A percentile compares a stretch with the other conserved stretches of the same genome.
These are phyloP conservation scores for Hebeloma cylindrosporum DNA, from an alignment of 768 basidiomycete species.

Conservation along the genomic window DNA sequence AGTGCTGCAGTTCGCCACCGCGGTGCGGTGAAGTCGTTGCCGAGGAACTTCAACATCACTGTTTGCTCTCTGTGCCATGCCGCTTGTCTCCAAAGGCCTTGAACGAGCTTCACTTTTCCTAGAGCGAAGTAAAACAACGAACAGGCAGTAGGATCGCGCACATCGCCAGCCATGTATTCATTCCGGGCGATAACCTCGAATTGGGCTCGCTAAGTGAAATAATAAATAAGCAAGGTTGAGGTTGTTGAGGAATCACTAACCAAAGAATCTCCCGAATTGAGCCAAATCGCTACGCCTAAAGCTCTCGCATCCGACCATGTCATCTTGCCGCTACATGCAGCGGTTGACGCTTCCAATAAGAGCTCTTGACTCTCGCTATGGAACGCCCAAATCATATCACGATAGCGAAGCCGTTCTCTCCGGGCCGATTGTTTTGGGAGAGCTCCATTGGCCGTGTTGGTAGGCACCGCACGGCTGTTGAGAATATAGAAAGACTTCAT, in stretches of 20 bases:
- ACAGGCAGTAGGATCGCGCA: conserved; percentile 85
- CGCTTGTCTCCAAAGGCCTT: conserved; percentile 95
- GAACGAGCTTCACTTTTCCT: conserved; percentile 88
- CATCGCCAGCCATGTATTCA: conserved; percentile 86
- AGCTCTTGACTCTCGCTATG: conserved; percentile 94
- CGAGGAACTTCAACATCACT: conserved; percentile 87
- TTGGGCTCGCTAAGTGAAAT: conserved; percentile 60
- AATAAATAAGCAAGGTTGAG: conserved; percentile 6
- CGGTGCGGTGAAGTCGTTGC: conserved; percentile 81
- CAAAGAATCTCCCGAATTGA: conserved; percentile 74
- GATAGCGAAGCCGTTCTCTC: conserved; percentile 79
- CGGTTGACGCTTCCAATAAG: conserved; percentile 65
- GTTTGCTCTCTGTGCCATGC: conserved; percentile 89
- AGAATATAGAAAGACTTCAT: conserved; percentile 91
- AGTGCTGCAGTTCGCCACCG: conserved; percentile 92
- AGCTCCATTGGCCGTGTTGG: conserved; percentile 43
- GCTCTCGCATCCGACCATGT: conserved; percentile 86
- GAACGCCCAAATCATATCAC: conserved; percentile 97
- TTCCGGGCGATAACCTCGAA: conserved; percentile 89
- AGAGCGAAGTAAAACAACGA: conserved; percentile 95
- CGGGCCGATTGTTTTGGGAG: conserved; percentile 51
- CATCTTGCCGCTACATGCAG: conserved; percentile 83
- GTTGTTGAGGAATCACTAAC: conserved; percentile 43
- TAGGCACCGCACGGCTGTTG: conserved; percentile 56
- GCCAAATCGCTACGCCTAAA: conserved; percentile 86